Evolutionary conservation across 768 basidiomycete genomes (phyloP).

Genomic region (Ramaria rubella): DNA sequence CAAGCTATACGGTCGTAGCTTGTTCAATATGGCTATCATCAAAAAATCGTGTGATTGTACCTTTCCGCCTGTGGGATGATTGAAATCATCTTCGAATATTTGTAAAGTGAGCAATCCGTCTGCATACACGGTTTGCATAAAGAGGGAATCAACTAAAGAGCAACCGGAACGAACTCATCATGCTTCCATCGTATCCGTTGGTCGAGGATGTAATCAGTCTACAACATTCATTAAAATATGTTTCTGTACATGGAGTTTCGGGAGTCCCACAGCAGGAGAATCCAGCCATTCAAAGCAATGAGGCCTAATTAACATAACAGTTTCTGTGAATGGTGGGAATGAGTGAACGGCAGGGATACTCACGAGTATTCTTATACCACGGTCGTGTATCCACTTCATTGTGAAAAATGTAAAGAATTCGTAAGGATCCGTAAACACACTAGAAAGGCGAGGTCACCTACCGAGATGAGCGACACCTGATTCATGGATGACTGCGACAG

Average conservation of each 20-base stretch:
- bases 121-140: constrained; percentile 19
- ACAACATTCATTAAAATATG: background rate
- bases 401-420: constrained; percentile 44
- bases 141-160: background rate
- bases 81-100: constrained; percentile 24
- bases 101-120: constrained; percentile 26
- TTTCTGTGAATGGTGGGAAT: background rate
- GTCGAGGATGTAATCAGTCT: constrained; percentile 22
- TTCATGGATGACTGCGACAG: constrained; percentile 21
- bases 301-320: too few species aligned
- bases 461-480: background rate
- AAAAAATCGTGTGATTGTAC: background rate
- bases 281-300: constrained; percentile 62
- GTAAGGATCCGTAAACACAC: constrained; percentile 24
- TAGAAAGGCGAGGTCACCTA: background rate
- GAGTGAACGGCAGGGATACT: background rate
- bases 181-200: constrained; percentile 29
- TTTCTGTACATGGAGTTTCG: too few species aligned
- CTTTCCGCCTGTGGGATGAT: constrained; percentile 22
- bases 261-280: constrained; percentile 51
- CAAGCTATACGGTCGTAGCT: constrained; percentile 14
- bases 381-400: constrained; percentile 55
- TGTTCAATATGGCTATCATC: background rate
- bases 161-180: constrained; percentile 17
- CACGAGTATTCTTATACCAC: constrained; percentile 77